Conservation (phyloP, 768 basidiomycete species). For the Macrolepiota dolichaula region DNA sequence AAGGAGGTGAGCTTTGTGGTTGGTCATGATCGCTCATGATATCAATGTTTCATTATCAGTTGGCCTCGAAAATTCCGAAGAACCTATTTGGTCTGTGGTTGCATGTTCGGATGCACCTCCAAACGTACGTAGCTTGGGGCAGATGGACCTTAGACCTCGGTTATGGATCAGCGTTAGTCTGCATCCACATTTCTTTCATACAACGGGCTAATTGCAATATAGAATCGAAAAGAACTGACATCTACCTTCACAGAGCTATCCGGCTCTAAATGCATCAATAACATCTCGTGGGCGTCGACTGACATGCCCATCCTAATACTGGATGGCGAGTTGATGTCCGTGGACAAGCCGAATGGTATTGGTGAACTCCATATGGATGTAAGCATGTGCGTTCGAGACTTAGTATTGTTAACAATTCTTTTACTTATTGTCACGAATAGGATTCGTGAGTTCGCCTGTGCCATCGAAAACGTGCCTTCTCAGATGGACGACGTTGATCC, state of each 20-base stretch:
- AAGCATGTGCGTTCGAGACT: background rate
- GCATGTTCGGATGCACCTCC: background rate
- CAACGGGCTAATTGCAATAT: background rate
- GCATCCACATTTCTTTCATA: background rate
- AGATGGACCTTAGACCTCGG: background rate
- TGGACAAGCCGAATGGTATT: background rate
- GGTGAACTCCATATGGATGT: constrained; percentile 7
- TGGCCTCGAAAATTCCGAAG: background rate
- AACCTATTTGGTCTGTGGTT: background rate
- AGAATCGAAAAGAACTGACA: constrained; percentile 2
- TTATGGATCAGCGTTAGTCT: constrained; percentile 1
- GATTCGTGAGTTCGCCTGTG: background rate
- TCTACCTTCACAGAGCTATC: constrained; percentile 8
- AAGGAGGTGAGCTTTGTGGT: background rate
- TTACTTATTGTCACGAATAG: background rate
- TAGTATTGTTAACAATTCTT: background rate
- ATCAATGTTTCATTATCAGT: background rate
- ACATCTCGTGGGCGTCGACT: constrained; percentile 3
- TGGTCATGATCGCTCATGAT: background rate
- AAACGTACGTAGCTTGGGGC: background rate
- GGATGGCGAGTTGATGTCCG: background rate
- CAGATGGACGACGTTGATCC: background rate
- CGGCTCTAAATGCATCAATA: constrained; percentile 8
- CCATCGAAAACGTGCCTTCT: background rate
- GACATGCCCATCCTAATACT: constrained; percentile 9